phyloP scores from a whole-genome alignment of 306 rosid genomes.

The Cicer bijugum region DNA sequence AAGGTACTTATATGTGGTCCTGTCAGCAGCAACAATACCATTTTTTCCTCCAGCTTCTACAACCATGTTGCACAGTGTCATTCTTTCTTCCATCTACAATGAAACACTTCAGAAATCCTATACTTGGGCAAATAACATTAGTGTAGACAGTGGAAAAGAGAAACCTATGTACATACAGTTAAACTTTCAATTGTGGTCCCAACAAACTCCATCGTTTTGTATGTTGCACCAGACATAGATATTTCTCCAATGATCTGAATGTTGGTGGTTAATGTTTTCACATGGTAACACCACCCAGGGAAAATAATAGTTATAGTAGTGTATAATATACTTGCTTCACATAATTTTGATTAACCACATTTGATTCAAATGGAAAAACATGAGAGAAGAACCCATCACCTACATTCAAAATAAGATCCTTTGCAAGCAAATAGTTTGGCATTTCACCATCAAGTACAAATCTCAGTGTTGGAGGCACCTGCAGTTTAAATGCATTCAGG shows the following conservation, averaged over 20 bases:
- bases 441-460: conserved; percentile 82
- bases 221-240: conserved; percentile 85
- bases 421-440: conserved; percentile 86
- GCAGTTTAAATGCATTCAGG: conserved; percentile 28
- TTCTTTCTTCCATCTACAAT: conserved; percentile 84
- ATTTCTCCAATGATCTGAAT: conserved; percentile 88
- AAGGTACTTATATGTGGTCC: conserved; percentile 77
- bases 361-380: conserved; percentile 30
- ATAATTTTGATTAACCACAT: conserved; percentile 8
- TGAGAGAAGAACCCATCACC: conserved; percentile 39
- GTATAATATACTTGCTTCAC: conserved; percentile 5
- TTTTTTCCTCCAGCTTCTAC: conserved; percentile 93
- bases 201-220: conserved; percentile 87
- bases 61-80: conserved; percentile 95
- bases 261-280: conserved; percentile 13
- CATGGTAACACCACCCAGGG: conserved; percentile 18
- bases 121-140: conserved; percentile 3
- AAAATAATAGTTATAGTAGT: not conserved
- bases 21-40: conserved; percentile 77
- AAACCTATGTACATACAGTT: conserved; percentile 53
- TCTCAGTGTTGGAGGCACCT: conserved; percentile 87
- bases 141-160: not conserved
- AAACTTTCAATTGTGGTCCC: conserved; percentile 79
- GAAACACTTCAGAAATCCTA: conserved; percentile 13
- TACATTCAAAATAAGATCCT: conserved; percentile 87